phyloP scores from a whole-genome alignment of 2,329 filamentous ascomycete species.

The Parascedosporium putredinis region DNA sequence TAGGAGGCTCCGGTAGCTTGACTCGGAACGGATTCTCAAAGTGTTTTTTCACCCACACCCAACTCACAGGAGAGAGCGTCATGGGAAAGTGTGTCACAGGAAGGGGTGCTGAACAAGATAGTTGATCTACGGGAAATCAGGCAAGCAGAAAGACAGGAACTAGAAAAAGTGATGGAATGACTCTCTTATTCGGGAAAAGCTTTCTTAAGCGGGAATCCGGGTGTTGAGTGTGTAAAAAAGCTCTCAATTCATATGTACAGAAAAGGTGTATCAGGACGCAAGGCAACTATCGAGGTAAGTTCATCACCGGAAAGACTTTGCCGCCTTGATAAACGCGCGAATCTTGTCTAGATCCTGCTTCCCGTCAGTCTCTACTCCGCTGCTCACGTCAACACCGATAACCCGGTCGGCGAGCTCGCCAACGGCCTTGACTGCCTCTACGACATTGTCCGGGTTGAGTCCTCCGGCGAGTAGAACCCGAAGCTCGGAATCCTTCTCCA shows the following conservation, averaged over 20 bases:
- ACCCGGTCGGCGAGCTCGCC: slow-evolving; percentile 52
- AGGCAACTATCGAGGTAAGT: neutral
- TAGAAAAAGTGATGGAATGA: too few species aligned
- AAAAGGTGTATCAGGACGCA: neutral
- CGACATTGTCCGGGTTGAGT: slow-evolving; percentile 69
- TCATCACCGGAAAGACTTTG: slow-evolving; percentile 47
- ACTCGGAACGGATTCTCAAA: too few species aligned
- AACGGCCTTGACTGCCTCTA: slow-evolving; percentile 50
- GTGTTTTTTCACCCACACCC: too few species aligned
- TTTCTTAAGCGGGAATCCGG: too few species aligned
- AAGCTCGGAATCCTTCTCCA: slow-evolving; percentile 60
- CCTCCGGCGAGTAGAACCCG: slow-evolving; percentile 78
- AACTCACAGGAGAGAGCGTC: too few species aligned
- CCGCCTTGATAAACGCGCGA: slow-evolving; percentile 63
- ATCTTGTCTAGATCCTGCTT: slow-evolving; percentile 77
- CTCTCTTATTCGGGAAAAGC: too few species aligned
- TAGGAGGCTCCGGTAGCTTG: too few species aligned
- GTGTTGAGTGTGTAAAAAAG: neutral
- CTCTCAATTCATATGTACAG: neutral
- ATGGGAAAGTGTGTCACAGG: too few species aligned
- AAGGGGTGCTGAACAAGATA: too few species aligned
- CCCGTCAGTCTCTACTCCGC: slow-evolving; percentile 79
- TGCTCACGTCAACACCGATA: slow-evolving; percentile 84
- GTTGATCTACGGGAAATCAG: too few species aligned
- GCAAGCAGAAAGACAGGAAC: too few species aligned